Evolutionary conservation across 1,284 basidiomycete species (phyloP).

Genomic region (Trichosporon faecale): DNA sequence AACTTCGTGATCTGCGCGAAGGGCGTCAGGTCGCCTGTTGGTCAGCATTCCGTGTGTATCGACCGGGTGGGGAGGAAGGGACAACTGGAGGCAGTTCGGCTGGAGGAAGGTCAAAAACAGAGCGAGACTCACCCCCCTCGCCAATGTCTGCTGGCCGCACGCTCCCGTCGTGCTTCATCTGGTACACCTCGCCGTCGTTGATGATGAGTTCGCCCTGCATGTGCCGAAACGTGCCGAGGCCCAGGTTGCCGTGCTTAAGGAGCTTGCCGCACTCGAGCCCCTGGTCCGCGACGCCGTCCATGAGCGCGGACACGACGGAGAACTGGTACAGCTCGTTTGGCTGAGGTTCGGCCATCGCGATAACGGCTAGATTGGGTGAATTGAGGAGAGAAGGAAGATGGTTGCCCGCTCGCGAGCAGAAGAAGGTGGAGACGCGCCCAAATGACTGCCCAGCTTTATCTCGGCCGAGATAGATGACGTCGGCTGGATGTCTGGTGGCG

Average conservation of each 20-base stretch:
- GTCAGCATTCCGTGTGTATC: neutral
- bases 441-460: neutral
- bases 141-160: conserved; percentile 7
- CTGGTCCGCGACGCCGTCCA: conserved; percentile 19
- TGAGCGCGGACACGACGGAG: conserved; percentile 20
- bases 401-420: neutral
- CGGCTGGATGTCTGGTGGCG: conserved; percentile 1
- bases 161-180: conserved; percentile 23
- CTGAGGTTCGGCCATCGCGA: neutral
- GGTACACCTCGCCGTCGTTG: conserved; percentile 19
- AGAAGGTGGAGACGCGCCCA: neutral
- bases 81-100: neutral
- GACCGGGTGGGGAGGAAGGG: no score
- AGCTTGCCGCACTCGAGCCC: conserved; percentile 13
- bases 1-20: conserved; percentile 22
- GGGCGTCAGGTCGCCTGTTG: conserved; percentile 17
- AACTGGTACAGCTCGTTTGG: conserved; percentile 23
- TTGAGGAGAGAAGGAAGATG: neutral
- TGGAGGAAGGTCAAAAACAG: no score
- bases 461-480: conserved; percentile 8
- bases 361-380: neutral
- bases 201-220: conserved; percentile 23
- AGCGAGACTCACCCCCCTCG: neutral
- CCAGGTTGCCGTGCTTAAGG: conserved; percentile 18
- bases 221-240: conserved; percentile 22